phyloP scores from a whole-genome alignment of 106 monocot species.

The Phalaenopsis equestris region DNA sequence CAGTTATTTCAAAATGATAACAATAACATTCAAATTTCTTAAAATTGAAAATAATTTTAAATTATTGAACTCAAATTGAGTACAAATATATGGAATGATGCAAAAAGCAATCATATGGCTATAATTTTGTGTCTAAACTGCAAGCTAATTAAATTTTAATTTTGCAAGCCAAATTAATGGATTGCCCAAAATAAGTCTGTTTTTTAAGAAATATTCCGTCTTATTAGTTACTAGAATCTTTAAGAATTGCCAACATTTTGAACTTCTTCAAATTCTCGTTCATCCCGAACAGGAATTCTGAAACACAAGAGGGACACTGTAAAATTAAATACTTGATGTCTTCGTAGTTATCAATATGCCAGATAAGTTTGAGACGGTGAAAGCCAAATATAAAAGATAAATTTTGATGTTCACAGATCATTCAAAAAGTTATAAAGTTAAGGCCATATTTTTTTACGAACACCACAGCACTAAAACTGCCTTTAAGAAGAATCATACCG shows the following conservation, averaged over 20 bases:
- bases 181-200: not conserved
- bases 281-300: not conserved
- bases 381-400: not conserved
- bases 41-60: not conserved
- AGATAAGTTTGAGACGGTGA: not conserved
- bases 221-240: no score
- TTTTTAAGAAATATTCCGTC: no score
- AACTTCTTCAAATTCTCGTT: not conserved
- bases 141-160: not conserved
- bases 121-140: not conserved
- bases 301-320: not conserved
- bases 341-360: not conserved
- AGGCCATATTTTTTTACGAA: not conserved
- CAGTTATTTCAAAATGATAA: not conserved
- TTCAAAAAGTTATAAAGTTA: not conserved
- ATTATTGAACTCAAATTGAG: not conserved
- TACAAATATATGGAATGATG: not conserved
- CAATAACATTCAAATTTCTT: not conserved
- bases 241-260: no score
- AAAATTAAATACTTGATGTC: not conserved
- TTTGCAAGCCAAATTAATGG: not conserved
- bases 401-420: not conserved
- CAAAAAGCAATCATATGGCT: not conserved
- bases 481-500: conserved; percentile 32
- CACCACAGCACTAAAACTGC: not conserved